Base-by-base conservation (phyloP, 495 filamentous ascomycete genomes). In the Antarctomyces pellizariae region DNA sequence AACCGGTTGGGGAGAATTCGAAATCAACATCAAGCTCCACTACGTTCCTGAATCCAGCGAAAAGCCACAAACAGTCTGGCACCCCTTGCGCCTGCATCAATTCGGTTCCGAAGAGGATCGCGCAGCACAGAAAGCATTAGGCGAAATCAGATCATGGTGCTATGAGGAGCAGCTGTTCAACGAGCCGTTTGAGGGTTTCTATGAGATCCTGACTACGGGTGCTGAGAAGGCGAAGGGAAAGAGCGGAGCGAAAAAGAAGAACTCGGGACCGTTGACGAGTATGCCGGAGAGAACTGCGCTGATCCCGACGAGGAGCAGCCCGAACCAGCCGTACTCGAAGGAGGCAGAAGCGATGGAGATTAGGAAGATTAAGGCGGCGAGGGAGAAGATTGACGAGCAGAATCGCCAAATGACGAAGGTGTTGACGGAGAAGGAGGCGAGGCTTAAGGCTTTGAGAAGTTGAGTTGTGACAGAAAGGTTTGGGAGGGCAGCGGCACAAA, bases 1-100 rank as follows among this genome's bases (percentile, higher is more conserved):
- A 49, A 91, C 83, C 0, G 86, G 86, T 19, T 97, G 84, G 79
- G 86, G 86, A 38, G 86, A 92, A 54, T 97, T 97, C 54, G 75
- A 86, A 42, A 83, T 95, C 36, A 71, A 78, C 32, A 74, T 97
- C 43, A 78, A 90, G 41, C 52, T 97, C 0, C 83, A 80, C 53
- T 95, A 92, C 48, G 64, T 76, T 12, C 65, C 72, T 12, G 75
- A 90, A 38, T 72, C 68, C 18, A 60, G 57, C 41, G 86, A 93
- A 53, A 93, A 93, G 49, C 73, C 84, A 7, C 74, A 86, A 50
- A 86, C 77, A 0, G 54, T 90, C 0, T 86, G 78, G 52, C 86
- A 93, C 44, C 75, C 75, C 40, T 53, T 97, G 29, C 77, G 86
- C 26, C 60, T 97, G 9, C 84, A 93, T 40, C 79, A 82, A 1